Percentiles rank a stretch among this genome's conserved stretches.
These are phyloP conservation scores for Tinospora cordifolia DNA, from an alignment of 164 flowering plant species.

Conservation along the genomic window DNA sequence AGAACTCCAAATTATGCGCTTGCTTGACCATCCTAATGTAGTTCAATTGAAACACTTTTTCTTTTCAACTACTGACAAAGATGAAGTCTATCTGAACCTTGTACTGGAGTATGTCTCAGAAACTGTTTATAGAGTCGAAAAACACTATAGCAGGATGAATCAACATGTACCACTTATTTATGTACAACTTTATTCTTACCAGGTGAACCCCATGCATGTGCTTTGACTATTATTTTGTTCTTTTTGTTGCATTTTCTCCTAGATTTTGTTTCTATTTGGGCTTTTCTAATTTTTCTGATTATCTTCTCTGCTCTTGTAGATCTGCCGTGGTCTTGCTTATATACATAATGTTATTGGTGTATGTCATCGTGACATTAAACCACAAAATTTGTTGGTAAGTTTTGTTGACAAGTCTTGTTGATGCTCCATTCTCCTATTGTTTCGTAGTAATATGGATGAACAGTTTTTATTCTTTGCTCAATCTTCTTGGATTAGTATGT, in stretches of 20 bases:
- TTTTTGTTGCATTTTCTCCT: background rate
- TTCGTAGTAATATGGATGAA: background rate
- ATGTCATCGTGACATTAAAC: slow-evolving; percentile 97
- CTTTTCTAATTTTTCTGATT: background rate
- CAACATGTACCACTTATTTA: slow-evolving; percentile 68
- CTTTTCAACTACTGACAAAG: slow-evolving; percentile 84
- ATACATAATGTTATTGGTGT: slow-evolving; percentile 78
- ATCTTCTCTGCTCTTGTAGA: slow-evolving; percentile 38
- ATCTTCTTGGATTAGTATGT: background rate
- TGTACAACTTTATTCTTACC: slow-evolving; percentile 82
- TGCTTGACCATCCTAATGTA: slow-evolving; percentile 81
- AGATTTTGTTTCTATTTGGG: background rate
- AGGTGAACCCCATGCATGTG: slow-evolving; percentile 39
- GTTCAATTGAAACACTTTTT: slow-evolving; percentile 75
- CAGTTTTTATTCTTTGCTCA: background rate
- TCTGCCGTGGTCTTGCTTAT: slow-evolving; percentile 80
- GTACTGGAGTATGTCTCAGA: slow-evolving; percentile 87
- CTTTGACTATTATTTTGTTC: background rate
- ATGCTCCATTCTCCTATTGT: background rate
- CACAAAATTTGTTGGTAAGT: slow-evolving; percentile 93
- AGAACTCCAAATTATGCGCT: slow-evolving; percentile 86
- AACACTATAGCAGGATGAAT: slow-evolving; percentile 64
- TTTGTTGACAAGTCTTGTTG: no score
- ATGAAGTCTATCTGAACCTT: slow-evolving; percentile 85
- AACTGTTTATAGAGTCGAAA: slow-evolving; percentile 72